These are phyloP conservation scores for Ceratocystis albifundus DNA, from an alignment of 2,329 filamentous ascomycete genomes.

Conservation along the genomic window DNA sequence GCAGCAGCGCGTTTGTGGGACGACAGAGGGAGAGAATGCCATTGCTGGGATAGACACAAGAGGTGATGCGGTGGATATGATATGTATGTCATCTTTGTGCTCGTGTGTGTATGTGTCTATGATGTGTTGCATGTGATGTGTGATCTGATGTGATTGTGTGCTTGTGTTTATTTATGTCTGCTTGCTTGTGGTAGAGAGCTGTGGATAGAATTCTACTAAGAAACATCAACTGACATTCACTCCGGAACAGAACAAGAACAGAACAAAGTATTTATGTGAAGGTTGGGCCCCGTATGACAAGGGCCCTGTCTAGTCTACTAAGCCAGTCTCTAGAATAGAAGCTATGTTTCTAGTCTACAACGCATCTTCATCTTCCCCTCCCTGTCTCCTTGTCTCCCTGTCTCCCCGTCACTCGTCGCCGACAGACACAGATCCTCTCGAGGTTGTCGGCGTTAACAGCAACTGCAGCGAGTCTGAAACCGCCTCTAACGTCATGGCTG, in stretches of 20 bases:
- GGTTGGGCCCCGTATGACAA: not conserved
- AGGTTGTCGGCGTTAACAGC: constrained; percentile 14
- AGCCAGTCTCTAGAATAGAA: too few species aligned
- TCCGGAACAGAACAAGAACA: not conserved
- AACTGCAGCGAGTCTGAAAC: constrained; percentile 14
- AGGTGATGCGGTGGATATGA: not conserved
- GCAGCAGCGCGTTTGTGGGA: constrained; percentile 24
- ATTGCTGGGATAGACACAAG: constrained; percentile 25
- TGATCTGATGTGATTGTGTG: not conserved
- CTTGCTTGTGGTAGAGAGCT: not conserved
- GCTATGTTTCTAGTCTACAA: too few species aligned
- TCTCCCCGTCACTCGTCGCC: constrained; percentile 27
- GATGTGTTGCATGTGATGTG: constrained; percentile 3
- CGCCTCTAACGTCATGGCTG: not conserved
- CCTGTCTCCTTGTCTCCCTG: too few species aligned
- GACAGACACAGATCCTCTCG: constrained; percentile 27
- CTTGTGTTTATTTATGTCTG: not conserved
- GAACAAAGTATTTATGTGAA: not conserved
- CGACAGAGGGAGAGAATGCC: constrained; percentile 29
- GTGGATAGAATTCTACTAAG: constrained; percentile 7
- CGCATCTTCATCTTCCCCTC: too few species aligned
- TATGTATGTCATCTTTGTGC: not conserved
- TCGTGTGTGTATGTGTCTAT: not conserved
- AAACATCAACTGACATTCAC: constrained; percentile 8
- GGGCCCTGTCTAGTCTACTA: too few species aligned